Conservation (phyloP, 345 rosid genomes). For the Salix udensis region DNA sequence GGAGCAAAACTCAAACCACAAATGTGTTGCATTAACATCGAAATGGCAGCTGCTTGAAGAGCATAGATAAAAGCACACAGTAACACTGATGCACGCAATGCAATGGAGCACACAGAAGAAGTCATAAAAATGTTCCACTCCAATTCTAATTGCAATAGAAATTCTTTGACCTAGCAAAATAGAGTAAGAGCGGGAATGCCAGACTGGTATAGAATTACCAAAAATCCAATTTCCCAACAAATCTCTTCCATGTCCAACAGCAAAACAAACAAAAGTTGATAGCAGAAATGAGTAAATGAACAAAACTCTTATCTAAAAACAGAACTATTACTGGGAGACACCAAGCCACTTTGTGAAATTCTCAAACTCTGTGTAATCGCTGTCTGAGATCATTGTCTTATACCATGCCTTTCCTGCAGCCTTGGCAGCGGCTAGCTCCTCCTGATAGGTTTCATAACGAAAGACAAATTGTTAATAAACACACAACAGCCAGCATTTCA, state of each 20-base stretch:
- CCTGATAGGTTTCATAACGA: conserved; percentile 35
- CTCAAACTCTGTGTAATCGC: conserved; percentile 84
- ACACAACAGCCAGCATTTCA: too few species aligned
- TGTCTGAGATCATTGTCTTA: conserved; percentile 84
- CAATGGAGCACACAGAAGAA: not conserved
- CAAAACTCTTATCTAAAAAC: conserved; percentile 2
- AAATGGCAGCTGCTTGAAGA: too few species aligned
- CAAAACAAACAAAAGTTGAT: not conserved
- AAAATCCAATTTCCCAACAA: not conserved
- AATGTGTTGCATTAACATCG: too few species aligned
- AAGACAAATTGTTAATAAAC: not conserved
- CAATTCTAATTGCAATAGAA: not conserved
- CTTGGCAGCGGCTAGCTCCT: conserved; percentile 67
- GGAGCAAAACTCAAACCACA: too few species aligned
- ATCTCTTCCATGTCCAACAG: not conserved
- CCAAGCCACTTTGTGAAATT: conserved; percentile 86
- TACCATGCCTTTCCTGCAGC: conserved; percentile 96
- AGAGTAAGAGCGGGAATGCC: not conserved
- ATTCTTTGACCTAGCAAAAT: not conserved
- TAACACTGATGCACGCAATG: not conserved
- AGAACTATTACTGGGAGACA: conserved; percentile 49
- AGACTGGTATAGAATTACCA: not conserved
- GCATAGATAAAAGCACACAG: not conserved
- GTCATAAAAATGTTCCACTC: not conserved
- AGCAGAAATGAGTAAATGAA: not conserved